Conservation (phyloP, 306 rosid genomes). For the Mucuna pruriens region DNA sequence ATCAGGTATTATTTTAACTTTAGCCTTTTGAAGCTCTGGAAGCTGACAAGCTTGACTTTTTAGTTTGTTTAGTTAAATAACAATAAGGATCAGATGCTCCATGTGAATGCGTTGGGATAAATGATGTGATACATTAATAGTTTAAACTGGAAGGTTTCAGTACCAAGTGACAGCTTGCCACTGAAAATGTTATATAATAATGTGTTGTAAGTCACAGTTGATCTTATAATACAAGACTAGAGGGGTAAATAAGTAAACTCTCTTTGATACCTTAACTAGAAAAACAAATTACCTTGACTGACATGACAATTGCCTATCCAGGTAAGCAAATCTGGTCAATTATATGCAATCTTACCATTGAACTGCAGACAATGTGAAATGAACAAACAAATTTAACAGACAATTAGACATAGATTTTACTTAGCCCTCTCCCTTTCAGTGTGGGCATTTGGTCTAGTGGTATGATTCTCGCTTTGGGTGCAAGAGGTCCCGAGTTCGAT, state of each 20-base stretch:
- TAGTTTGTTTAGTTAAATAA: not conserved
- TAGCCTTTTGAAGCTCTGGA: not conserved
- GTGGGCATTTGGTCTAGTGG: slow-evolving; percentile 64
- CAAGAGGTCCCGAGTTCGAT: slow-evolving; percentile 59
- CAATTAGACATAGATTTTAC: not conserved
- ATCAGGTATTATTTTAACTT: slow-evolving; percentile 18
- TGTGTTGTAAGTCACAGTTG: slow-evolving; percentile 2
- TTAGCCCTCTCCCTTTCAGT: not conserved
- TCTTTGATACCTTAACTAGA: slow-evolving; percentile 5
- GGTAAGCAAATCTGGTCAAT: not conserved
- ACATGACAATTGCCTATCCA: slow-evolving; percentile 2
- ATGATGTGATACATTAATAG: not conserved
- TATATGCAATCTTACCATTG: not conserved
- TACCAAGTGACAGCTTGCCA: not conserved
- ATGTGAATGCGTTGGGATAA: not conserved
- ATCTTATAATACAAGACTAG: not conserved
- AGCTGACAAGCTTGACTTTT: slow-evolving; percentile 18
- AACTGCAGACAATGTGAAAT: not conserved
- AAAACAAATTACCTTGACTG: not conserved
- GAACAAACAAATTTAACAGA: not conserved
- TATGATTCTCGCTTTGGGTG: slow-evolving; percentile 66
- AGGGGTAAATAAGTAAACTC: slow-evolving; percentile 3
- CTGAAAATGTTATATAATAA: not conserved
- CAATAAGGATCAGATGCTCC: not conserved
- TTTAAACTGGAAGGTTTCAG: not conserved